Conservation (phyloP, 768 basidiomycete genomes). For the Harrya chromipes region DNA sequence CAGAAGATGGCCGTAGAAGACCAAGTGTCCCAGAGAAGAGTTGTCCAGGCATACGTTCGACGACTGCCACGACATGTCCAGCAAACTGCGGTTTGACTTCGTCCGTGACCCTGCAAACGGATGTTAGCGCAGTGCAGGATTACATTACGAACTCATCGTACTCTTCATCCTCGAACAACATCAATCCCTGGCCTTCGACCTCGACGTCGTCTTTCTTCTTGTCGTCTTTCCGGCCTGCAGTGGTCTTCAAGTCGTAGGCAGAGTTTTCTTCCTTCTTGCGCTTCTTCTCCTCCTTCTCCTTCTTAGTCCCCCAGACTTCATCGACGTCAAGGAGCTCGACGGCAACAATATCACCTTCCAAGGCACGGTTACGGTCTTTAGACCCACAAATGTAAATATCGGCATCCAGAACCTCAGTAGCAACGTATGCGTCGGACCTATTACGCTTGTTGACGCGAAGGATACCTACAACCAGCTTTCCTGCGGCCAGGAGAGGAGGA, state of each 20-base stretch:
- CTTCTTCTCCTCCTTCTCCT: slow-evolving; percentile 99
- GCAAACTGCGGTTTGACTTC: slow-evolving; percentile 98
- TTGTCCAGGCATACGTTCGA: slow-evolving; percentile 98
- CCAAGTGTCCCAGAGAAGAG: slow-evolving; percentile 97
- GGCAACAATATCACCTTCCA: slow-evolving; percentile 98
- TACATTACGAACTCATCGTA: slow-evolving; percentile 35
- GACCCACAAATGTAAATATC: slow-evolving; percentile 99
- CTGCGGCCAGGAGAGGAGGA: slow-evolving; percentile 92
- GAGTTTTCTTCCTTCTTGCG: slow-evolving; percentile 99
- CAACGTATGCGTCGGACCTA: slow-evolving; percentile 96
- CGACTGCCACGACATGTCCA: slow-evolving; percentile 99
- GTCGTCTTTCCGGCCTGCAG: slow-evolving; percentile 83
- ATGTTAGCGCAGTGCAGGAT: slow-evolving; percentile 7
- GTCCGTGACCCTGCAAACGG: slow-evolving; percentile 75
- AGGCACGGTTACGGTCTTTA: slow-evolving; percentile 95
- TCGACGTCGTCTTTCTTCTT: slow-evolving; percentile 99
- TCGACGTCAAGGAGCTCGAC: slow-evolving; percentile 97
- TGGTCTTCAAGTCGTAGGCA: slow-evolving; percentile 82
- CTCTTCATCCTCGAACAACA: slow-evolving; percentile 98
- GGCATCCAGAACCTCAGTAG: slow-evolving; percentile 96
- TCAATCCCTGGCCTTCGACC: slow-evolving; percentile 96
- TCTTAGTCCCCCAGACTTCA: slow-evolving; percentile 98
- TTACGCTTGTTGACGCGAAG: slow-evolving; percentile 98
- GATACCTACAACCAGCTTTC: slow-evolving; percentile 96
- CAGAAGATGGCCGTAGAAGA: slow-evolving; percentile 90